A percentile compares a stretch with the other conserved stretches of the same genome.
Conservation (phyloP, 2,329 filamentous ascomycete species). For the Paracorniculantispora psalliotae region DNA sequence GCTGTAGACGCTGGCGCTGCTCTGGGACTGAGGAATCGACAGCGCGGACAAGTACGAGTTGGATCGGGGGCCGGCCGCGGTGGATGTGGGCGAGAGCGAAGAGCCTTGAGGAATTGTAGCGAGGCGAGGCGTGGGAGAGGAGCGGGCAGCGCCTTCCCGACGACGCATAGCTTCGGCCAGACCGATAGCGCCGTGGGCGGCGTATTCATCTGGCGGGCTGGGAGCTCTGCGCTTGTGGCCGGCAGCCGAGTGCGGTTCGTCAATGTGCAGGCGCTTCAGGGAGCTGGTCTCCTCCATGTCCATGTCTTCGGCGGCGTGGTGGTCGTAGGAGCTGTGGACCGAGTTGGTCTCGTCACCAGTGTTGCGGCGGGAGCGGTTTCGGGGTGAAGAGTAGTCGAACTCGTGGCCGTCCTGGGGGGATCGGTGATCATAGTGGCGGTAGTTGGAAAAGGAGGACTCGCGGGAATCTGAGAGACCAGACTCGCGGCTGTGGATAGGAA, state of each 20-base stretch:
- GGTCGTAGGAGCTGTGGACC: constrained; percentile 41
- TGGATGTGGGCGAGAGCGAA: constrained; percentile 41
- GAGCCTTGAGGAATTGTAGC: constrained; percentile 39
- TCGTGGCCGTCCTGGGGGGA: constrained; percentile 42
- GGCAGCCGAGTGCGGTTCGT: constrained; percentile 37
- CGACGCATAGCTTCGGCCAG: constrained; percentile 43
- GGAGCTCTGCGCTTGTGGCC: constrained; percentile 54
- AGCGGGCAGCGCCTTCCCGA: constrained; percentile 43
- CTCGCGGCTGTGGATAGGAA: constrained; percentile 34
- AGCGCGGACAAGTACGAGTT: constrained; percentile 45
- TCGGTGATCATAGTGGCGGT: constrained; percentile 39
- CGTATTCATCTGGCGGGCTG: constrained; percentile 47
- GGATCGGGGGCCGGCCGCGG: constrained; percentile 34
- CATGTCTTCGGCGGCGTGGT: constrained; percentile 35
- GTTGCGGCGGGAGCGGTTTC: constrained; percentile 40
- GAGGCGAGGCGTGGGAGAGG: constrained; percentile 48
- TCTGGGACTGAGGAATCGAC: constrained; percentile 38
- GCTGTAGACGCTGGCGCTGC: constrained; percentile 28
- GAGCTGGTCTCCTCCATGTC: constrained; percentile 48
- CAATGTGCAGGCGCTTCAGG: constrained; percentile 47
- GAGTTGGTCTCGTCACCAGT: constrained; percentile 50
- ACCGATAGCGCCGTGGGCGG: constrained; percentile 32
- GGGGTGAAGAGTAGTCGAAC: constrained; percentile 45
- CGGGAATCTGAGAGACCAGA: constrained; percentile 38
- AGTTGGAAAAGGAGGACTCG: constrained; percentile 42